Conservation (phyloP, 2,329 filamentous ascomycete genomes). For the Sporothrix curviconia region DNA sequence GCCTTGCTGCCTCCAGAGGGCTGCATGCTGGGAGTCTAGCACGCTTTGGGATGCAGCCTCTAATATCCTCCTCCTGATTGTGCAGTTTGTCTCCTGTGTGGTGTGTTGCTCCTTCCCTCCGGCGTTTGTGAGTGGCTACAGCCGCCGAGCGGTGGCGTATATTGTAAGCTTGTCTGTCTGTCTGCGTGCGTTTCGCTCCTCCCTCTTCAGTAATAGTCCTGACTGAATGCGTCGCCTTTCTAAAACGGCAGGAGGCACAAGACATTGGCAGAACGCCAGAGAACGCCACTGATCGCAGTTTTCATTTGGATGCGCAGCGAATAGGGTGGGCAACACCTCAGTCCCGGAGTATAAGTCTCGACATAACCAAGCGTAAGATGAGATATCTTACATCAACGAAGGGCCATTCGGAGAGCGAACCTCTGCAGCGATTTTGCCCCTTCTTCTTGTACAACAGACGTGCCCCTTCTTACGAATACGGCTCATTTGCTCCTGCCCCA, state of each 20-base stretch:
- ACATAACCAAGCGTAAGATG: not conserved
- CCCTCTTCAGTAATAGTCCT: not conserved
- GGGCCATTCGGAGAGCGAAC: not conserved
- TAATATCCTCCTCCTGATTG: not conserved
- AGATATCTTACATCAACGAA: not conserved
- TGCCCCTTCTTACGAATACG: not conserved
- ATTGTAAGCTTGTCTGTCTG: not conserved
- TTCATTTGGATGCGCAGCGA: not conserved
- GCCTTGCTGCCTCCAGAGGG: not conserved
- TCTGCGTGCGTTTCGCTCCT: not conserved
- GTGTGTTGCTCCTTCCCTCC: constrained; percentile 3
- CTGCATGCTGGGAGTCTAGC: not conserved
- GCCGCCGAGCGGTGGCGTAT: not conserved
- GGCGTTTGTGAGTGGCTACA: constrained; percentile 1
- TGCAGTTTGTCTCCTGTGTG: not conserved
- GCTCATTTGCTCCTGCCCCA: not conserved
- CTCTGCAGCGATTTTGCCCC: no score
- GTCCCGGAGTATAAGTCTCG: no score
- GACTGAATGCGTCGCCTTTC: no score
- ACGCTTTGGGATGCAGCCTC: not conserved
- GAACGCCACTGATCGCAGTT: no score
- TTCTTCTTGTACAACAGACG: not conserved
- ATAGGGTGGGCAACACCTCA: not conserved
- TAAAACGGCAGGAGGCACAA: not conserved
- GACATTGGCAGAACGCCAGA: not conserved